Conservation (phyloP, 495 filamentous ascomycete genomes). For the Penicillium ucsense region DNA sequence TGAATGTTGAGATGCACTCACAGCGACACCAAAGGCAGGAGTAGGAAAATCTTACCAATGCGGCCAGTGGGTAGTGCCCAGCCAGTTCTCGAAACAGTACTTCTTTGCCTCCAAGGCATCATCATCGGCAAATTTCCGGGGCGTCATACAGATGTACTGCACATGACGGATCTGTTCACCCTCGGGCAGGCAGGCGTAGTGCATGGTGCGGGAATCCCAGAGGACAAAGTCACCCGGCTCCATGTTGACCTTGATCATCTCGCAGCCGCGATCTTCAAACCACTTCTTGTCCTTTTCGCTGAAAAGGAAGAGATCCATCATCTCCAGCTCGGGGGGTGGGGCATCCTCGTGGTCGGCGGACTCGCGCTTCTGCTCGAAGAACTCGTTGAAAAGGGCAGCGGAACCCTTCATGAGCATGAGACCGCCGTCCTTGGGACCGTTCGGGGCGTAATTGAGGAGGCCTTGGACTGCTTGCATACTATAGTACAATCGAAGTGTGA, state of each 20-base stretch:
- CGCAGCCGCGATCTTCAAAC: conserved; percentile 30
- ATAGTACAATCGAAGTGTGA: background rate
- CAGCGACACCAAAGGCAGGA: too few species aligned
- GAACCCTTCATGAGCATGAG: conserved; percentile 33
- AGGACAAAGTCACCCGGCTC: conserved; percentile 33
- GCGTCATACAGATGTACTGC: conserved; percentile 25
- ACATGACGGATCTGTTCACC: conserved; percentile 29
- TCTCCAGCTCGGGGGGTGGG: conserved; percentile 19
- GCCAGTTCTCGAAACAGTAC: conserved; percentile 17
- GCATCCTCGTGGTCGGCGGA: conserved; percentile 22
- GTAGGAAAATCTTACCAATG: conserved; percentile 2
- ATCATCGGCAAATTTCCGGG: conserved; percentile 12
- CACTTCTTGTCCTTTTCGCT: conserved; percentile 26
- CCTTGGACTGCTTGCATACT: conserved; percentile 29
- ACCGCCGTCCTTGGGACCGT: conserved; percentile 33
- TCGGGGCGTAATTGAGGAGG: conserved; percentile 29
- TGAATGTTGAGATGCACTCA: too few species aligned
- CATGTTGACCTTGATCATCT: conserved; percentile 28
- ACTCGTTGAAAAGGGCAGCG: conserved; percentile 25
- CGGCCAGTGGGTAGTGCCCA: conserved; percentile 26
- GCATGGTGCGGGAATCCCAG: conserved; percentile 33
- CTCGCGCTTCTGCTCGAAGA: conserved; percentile 23
- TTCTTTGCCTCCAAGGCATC: conserved; percentile 18
- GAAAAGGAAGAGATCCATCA: conserved; percentile 28
- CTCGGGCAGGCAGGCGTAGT: conserved; percentile 27